Conservation (phyloP, 495 filamentous ascomycete species). For the Apodospora peruviana region DNA sequence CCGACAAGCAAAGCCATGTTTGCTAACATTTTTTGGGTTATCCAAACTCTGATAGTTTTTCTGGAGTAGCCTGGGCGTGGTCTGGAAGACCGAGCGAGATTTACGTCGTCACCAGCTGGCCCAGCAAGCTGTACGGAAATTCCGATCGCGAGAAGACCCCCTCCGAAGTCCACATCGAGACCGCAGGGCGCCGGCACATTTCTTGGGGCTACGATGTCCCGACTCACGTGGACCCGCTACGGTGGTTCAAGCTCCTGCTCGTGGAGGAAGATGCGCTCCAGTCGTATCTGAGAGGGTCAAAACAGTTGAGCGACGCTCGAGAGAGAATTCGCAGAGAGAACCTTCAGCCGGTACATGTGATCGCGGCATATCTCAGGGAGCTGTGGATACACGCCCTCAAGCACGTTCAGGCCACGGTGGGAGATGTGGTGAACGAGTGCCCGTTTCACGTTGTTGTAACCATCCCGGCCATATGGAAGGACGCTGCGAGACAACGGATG, state of each 20-base stretch:
- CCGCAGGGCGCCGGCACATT: slow-evolving; percentile 13
- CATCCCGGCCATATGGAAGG: slow-evolving; percentile 24
- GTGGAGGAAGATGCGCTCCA: slow-evolving; percentile 20
- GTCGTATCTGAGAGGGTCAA: slow-evolving; percentile 2
- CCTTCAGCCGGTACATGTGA: slow-evolving; percentile 12
- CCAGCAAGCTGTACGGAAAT: neutral
- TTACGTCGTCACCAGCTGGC: slow-evolving; percentile 9
- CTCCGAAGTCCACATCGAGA: neutral
- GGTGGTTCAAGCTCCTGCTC: slow-evolving; percentile 31
- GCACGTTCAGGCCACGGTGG: slow-evolving; percentile 8
- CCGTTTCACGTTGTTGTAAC: slow-evolving; percentile 22
- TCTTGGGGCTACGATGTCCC: slow-evolving; percentile 26
- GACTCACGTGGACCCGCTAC: slow-evolving; percentile 5
- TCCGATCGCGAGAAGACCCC: neutral
- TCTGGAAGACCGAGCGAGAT: neutral
- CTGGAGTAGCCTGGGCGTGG: slow-evolving; percentile 1
- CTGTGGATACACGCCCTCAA: slow-evolving; percentile 19
- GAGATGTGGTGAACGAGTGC: slow-evolving; percentile 1
- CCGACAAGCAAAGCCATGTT: neutral
- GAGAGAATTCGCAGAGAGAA: slow-evolving; percentile 3
- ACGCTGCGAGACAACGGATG: slow-evolving; percentile 16
- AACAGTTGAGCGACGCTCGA: slow-evolving; percentile 7
- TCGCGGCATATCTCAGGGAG: slow-evolving; percentile 17
- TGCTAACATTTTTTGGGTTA: too few relatives aligned
- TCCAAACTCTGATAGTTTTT: neutral